Base-by-base conservation (phyloP, 2,329 filamentous ascomycete species). In the Penicillium verrucosum region DNA sequence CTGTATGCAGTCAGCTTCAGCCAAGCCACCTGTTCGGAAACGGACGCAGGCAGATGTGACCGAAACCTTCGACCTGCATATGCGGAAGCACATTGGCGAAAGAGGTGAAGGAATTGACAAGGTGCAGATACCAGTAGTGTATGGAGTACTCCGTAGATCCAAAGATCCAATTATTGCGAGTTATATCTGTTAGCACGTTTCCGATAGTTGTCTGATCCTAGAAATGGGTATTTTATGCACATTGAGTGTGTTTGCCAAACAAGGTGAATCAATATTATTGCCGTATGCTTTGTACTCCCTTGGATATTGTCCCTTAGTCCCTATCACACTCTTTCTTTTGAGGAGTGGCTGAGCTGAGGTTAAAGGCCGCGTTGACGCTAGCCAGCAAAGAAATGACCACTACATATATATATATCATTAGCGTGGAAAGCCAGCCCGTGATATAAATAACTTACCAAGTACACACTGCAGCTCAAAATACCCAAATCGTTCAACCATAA, bases 401-500 rank as follows among this genome's bases (percentile, higher is more conserved):
- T 54, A 49, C 4, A 38, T 2, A 5, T 10, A 4, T 10, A 4
- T 8, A 38, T 2, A 5, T 7, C 9, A 27, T 53, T n/a, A 53
- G 41, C 25, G 2, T 7, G 6, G 14, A 14, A 30, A 30, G 18
- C 2, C 14, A 12, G 2, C 29, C 10, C 1, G 3, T 2, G 12
- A 14, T 4, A n/a, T 27, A 10, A 8, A 50, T 30, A 16, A 18
- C 52, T 37, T 50, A 54, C 52, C 45, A 10, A 54, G 52, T 11
- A 54, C 32, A 34, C 54, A 59, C n/a, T 64, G 61, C 23, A 62
- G 42, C 36, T 54, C 58, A 9, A 59, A 51, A 41, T 62, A 64
- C 5, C 59, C 60, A 32, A 58, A 55, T 25, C 14, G 16, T 45
- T 60, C 56, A 2, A 60, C 57, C 25, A 64, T 30, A 5, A 63